Base-by-base conservation (phyloP, 2,329 filamentous ascomycete species). In the Cladophialophora psammophila region DNA sequence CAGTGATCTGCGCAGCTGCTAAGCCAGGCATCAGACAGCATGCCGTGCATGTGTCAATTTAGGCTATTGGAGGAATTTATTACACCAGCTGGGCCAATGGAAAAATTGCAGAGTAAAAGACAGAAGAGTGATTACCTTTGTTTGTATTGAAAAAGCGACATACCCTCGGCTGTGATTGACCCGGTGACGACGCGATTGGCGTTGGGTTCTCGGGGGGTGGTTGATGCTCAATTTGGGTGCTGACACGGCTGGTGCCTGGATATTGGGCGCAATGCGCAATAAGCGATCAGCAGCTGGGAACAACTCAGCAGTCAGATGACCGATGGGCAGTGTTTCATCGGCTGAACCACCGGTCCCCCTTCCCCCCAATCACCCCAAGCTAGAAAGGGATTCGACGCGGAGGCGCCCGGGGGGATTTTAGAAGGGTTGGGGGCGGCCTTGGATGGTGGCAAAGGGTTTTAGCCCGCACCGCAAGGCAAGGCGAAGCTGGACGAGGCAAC, bases 111-210 rank as follows among this genome's bases (percentile, higher is more conserved):
- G 18, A 26, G 42, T 38, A 66, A 68, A 64, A 66, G 66, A 70
- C 61, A 36, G 59, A 55, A 34, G 31, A 50, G n/a, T 18, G 42
- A 64, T 56, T 66, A 72, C 70, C 70, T 65, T 66, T 68, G 36
- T 26, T 45, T 45, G 70, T 72, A 65, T 67, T 65, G 61, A 64
- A 70, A 64, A 70, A 72, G 50, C 68, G 68, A 40, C 70, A 72
- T 55, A 66, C 66, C 61, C 66, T 53, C 45, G 70, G 48, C 20
- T 50, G 56, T 53, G 54, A 36, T 61, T 66, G 59, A 61, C 50
- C 54, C 32, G 58, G 36, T 38, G 59, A 58, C 35, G 50, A 35
- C 60, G 61, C 36, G 56, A 62, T 38, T 34, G 50, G 42, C 38
- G 48, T n/a, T 61, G 26, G 52, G n/a, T 12, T 26, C 54, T 58